Conservation (phyloP, 768 basidiomycete genomes). For the Boletus sp. region DNA sequence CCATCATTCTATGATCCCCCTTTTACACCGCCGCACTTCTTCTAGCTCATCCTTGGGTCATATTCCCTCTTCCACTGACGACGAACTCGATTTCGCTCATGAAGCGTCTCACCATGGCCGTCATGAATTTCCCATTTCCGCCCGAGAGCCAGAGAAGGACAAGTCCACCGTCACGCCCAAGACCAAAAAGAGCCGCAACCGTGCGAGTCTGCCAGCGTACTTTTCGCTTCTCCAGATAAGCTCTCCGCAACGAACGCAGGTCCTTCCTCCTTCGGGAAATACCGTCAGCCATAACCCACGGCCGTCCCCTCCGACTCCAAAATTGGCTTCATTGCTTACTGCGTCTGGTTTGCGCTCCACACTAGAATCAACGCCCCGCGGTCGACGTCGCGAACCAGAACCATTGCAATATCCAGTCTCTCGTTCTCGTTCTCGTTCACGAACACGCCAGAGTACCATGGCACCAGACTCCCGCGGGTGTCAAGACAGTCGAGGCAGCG, state of each 20-base stretch:
- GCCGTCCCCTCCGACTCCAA: constrained; percentile 62
- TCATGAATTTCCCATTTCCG: constrained; percentile 34
- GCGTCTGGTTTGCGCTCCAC: constrained; percentile 35
- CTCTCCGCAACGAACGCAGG: constrained; percentile 38
- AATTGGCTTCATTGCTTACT: constrained; percentile 35
- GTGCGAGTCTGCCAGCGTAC: constrained; percentile 70
- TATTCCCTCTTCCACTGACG: constrained; percentile 41
- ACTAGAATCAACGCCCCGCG: constrained; percentile 47
- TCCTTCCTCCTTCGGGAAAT: constrained; percentile 43
- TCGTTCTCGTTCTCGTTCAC: constrained; percentile 43
- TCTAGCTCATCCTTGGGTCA: constrained; percentile 35
- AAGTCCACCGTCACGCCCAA: constrained; percentile 31
- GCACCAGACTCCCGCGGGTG: constrained; percentile 13
- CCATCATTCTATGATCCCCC: constrained; percentile 57
- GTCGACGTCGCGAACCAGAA: constrained; percentile 45
- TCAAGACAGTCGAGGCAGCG: constrained; percentile 31
- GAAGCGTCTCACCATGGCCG: constrained; percentile 24
- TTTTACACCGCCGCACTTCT: constrained; percentile 50
- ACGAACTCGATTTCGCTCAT: constrained; percentile 38
- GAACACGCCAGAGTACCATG: constrained; percentile 24
- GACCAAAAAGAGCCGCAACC: constrained; percentile 57
- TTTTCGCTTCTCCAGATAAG: constrained; percentile 67
- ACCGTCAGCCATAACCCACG: constrained; percentile 38
- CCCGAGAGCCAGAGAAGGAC: constrained; percentile 23
- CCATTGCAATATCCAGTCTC: constrained; percentile 35